These are phyloP conservation scores for Abortiporus biennis DNA, from an alignment of 1,284 basidiomycete species.

Conservation along the genomic window DNA sequence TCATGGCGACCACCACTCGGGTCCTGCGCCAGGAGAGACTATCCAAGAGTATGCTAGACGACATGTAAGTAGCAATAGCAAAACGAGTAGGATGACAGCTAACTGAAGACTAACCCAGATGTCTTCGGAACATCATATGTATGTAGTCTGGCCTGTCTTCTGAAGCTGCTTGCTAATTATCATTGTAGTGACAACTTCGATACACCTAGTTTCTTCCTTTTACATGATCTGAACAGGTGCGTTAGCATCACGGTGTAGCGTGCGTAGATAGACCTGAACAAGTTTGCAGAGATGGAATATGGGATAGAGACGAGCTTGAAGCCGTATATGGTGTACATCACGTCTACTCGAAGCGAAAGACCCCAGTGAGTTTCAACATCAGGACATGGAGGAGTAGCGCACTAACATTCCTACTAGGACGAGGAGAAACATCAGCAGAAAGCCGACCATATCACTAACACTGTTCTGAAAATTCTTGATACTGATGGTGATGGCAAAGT, in stretches of 20 bases:
- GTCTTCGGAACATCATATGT: conserved; percentile 85
- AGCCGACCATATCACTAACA: conserved; percentile 75
- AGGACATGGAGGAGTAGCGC: neutral
- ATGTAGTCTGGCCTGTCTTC: neutral
- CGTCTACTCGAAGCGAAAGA: conserved; percentile 84
- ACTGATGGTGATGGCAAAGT: conserved; percentile 76
- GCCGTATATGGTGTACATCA: conserved; percentile 96
- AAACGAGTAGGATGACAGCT: too few relatives aligned
- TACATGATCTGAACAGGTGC: conserved; percentile 87
- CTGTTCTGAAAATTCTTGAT: conserved; percentile 76
- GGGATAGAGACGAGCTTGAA: conserved; percentile 81
- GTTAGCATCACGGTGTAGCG: conserved; percentile 15
- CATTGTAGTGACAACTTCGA: conserved; percentile 73
- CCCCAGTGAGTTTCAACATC: conserved; percentile 42
- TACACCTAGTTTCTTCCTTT: conserved; percentile 73
- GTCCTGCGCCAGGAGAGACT: conserved; percentile 21
- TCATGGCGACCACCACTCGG: conserved; percentile 21
- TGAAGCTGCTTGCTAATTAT: conserved; percentile 1
- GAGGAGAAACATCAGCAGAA: conserved; percentile 81
- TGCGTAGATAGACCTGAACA: neutral
- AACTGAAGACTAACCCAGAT: too few relatives aligned
- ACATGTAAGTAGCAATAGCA: conserved; percentile 42
- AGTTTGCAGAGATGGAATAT: conserved; percentile 52
- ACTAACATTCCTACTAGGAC: conserved; percentile 35
- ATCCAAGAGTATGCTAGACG: conserved; percentile 49